Percentiles rank a stretch among this genome's conserved stretches.
phyloP scores from a whole-genome alignment of 2,329 filamentous ascomycete genomes.

The Sporothrix luriei region DNA sequence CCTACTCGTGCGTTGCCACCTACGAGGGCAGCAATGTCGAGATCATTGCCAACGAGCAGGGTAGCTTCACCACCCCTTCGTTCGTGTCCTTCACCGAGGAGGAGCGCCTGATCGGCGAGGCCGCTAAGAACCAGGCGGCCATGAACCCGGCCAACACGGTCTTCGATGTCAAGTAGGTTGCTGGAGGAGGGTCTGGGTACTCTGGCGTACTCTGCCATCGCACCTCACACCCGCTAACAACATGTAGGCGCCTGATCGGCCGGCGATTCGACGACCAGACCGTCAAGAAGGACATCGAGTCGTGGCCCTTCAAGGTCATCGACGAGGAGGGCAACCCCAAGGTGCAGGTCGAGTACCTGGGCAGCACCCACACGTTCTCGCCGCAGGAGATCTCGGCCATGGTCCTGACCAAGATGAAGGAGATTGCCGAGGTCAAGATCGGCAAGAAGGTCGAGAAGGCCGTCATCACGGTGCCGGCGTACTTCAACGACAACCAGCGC shows the following conservation, averaged over 20 bases:
- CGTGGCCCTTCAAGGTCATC: slow-evolving; percentile 98
- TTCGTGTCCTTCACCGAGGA: slow-evolving; percentile 99
- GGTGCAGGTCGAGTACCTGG: slow-evolving; percentile 94
- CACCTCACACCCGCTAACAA: background rate
- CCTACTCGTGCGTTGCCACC: slow-evolving; percentile 99
- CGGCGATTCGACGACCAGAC: slow-evolving; percentile 92
- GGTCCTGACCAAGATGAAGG: slow-evolving; percentile 99
- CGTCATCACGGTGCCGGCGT: slow-evolving; percentile 97
- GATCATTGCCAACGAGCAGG: slow-evolving; percentile 99
- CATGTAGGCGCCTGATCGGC: slow-evolving; percentile 86
- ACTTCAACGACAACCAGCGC: slow-evolving; percentile 99
- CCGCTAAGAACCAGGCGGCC: slow-evolving; percentile 99
- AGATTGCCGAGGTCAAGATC: slow-evolving; percentile 96
- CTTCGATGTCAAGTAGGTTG: slow-evolving; percentile 85
- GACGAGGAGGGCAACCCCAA: slow-evolving; percentile 85
- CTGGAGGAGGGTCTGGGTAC: slow-evolving; percentile 44
- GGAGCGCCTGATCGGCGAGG: slow-evolving; percentile 99
- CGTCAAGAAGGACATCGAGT: slow-evolving; percentile 98
- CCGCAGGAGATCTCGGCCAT: slow-evolving; percentile 99
- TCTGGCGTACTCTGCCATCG: slow-evolving; percentile 44
- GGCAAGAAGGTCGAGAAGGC: slow-evolving; percentile 99
- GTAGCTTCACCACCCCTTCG: slow-evolving; percentile 96
- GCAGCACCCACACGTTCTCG: slow-evolving; percentile 93
- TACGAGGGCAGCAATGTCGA: slow-evolving; percentile 99
- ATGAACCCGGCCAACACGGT: slow-evolving; percentile 99